phyloP scores from a whole-genome alignment of 2,329 filamentous ascomycete genomes.

The Fragosphaeria purpurea region DNA sequence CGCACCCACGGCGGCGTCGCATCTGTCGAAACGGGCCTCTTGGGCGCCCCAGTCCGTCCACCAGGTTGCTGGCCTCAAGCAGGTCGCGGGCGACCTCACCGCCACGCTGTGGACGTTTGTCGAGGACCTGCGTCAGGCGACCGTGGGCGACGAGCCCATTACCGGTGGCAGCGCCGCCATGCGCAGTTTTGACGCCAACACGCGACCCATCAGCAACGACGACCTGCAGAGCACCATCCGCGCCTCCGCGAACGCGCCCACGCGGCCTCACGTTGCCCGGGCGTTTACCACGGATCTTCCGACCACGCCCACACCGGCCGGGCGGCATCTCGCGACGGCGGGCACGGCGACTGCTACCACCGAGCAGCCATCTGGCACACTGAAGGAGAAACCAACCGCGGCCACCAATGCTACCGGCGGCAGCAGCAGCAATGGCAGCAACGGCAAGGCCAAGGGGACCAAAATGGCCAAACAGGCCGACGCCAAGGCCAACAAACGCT shows the following conservation, averaged over 20 bases:
- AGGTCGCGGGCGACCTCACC: conserved; percentile 81
- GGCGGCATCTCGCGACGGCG: conserved; percentile 1
- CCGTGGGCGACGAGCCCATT: conserved; percentile 85
- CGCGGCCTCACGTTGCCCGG: conserved; percentile 32
- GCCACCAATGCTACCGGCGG: too few relatives aligned
- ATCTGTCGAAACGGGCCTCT: conserved; percentile 45
- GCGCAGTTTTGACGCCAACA: conserved; percentile 24
- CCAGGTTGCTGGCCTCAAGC: conserved; percentile 45
- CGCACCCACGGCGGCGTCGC: conserved; percentile 23
- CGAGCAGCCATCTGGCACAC: neutral
- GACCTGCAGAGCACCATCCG: conserved; percentile 36
- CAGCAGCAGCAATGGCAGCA: neutral
- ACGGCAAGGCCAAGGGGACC: neutral
- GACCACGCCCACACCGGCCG: conserved; percentile 16
- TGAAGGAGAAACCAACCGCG: too few relatives aligned
- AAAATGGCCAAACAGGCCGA: conserved; percentile 18
- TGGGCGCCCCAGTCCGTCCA: conserved; percentile 46
- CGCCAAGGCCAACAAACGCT: conserved; percentile 39
- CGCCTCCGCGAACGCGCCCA: conserved; percentile 24
- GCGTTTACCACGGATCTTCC: conserved; percentile 25
- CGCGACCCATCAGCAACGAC: conserved; percentile 16
- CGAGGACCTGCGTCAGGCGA: conserved; percentile 89
- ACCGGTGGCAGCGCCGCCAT: conserved; percentile 32
- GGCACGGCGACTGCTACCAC: neutral
- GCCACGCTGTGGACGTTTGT: conserved; percentile 89